phyloP scores from a whole-genome alignment of 2,329 filamentous ascomycete species.

The Microsporum audouinii region DNA sequence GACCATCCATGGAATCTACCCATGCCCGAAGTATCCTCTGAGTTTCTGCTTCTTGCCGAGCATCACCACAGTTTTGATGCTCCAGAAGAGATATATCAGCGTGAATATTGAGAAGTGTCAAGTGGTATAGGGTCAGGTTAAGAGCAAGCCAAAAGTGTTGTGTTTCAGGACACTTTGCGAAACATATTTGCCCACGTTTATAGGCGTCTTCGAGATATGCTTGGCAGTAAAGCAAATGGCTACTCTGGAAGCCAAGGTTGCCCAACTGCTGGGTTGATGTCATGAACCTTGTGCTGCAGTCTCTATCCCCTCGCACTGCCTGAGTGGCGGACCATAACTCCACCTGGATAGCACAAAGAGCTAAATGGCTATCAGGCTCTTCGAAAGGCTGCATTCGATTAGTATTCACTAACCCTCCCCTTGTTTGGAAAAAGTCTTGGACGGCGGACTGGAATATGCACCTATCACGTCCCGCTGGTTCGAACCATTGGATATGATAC shows the following conservation, averaged over 20 bases:
- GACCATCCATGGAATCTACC: neutral
- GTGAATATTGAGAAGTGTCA: neutral
- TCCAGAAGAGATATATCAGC: neutral
- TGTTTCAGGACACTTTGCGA: neutral
- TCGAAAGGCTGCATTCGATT: neutral
- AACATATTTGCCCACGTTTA: neutral
- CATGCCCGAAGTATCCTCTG: neutral
- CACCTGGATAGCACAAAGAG: neutral
- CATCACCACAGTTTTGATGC: neutral
- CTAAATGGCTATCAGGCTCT: neutral
- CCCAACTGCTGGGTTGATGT: too few relatives aligned
- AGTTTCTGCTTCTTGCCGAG: neutral
- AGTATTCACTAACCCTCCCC: too few relatives aligned
- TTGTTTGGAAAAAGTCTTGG: neutral
- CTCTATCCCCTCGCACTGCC: neutral
- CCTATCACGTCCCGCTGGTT: neutral
- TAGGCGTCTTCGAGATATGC: neutral
- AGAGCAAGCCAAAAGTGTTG: neutral
- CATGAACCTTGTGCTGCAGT: neutral
- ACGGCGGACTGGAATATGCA: neutral
- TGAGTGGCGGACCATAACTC: neutral
- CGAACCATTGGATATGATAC: neutral
- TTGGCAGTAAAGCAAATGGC: neutral
- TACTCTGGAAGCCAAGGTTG: neutral
- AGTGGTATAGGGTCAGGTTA: neutral